phyloP scores from a whole-genome alignment of 1,284 basidiomycete species.

The Ustilago sp. region DNA sequence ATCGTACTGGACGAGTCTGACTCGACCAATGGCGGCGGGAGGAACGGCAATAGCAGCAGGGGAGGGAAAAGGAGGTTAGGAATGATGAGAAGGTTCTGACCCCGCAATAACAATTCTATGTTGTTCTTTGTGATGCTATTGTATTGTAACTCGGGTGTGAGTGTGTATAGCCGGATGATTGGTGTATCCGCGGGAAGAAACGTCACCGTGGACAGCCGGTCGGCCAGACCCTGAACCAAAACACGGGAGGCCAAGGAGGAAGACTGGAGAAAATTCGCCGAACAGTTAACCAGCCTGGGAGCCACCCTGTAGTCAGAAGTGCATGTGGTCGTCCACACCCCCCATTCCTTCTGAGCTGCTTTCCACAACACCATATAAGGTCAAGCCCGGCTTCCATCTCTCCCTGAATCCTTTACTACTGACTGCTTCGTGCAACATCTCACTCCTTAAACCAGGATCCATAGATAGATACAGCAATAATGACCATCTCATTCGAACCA shows the following conservation, averaged over 20 bases:
- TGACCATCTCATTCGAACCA: slow-evolving; percentile 11
- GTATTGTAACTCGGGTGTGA: not conserved
- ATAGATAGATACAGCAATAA: not conserved
- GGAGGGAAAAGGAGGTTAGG: slow-evolving; percentile 31
- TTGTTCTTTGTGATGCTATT: not conserved
- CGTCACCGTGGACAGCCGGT: not conserved
- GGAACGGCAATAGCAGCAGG: not conserved
- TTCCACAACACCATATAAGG: no score
- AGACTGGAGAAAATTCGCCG: slow-evolving; percentile 25
- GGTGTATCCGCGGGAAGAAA: slow-evolving; percentile 1
- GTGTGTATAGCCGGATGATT: not conserved
- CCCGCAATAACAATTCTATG: not conserved
- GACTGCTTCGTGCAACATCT: no score
- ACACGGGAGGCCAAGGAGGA: not conserved
- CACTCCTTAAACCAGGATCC: no score
- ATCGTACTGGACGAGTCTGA: slow-evolving; percentile 21
- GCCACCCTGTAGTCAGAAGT: not conserved
- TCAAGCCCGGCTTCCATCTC: no score
- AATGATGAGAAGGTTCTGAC: slow-evolving; percentile 32
- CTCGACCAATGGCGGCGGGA: not conserved
- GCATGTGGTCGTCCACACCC: not conserved
- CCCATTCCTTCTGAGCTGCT: no score
- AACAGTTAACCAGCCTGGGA: not conserved
- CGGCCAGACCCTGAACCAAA: not conserved
- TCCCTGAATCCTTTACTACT: no score